Evolutionary conservation across 768 basidiomycete species (phyloP).

Genomic region (Gloeostereum incarnatum): DNA sequence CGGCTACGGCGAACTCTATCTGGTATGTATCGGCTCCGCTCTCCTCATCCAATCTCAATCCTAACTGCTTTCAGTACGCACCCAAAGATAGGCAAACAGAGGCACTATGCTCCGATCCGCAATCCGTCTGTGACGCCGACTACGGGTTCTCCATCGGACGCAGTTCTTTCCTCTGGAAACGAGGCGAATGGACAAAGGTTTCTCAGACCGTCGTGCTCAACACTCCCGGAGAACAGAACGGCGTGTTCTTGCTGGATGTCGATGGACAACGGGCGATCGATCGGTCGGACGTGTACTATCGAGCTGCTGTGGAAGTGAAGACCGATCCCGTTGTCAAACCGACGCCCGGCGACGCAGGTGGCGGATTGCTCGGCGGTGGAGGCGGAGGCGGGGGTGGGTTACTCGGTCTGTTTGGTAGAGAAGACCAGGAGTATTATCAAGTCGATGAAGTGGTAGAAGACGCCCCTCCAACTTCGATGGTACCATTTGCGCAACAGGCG

Average conservation of each 20-base stretch:
- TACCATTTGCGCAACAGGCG: not conserved
- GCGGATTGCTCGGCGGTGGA: not conserved
- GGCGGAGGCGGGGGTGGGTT: not conserved
- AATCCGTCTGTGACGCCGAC: constrained; percentile 49
- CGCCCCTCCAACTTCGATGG: not conserved
- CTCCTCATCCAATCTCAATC: not conserved
- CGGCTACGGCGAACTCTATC: constrained; percentile 69
- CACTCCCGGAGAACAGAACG: constrained; percentile 64
- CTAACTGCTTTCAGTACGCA: constrained; percentile 44
- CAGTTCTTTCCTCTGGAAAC: constrained; percentile 53
- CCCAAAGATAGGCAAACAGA: constrained; percentile 61
- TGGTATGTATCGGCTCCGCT: constrained; percentile 33
- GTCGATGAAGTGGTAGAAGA: not conserved
- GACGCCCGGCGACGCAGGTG: not conserved
- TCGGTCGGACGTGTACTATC: constrained; percentile 53
- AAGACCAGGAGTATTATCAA: not conserved
- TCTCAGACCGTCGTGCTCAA: constrained; percentile 65
- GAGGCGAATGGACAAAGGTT: constrained; percentile 65
- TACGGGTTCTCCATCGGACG: constrained; percentile 76
- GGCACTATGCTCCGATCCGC: constrained; percentile 45
- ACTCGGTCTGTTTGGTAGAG: not conserved
- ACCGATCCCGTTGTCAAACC: not conserved
- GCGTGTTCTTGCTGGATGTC: constrained; percentile 55
- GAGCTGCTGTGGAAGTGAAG: constrained; percentile 21
- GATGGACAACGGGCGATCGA: constrained; percentile 46